Base-by-base conservation (phyloP, 306 rosid genomes). In the Dicorynia guianensis region DNA sequence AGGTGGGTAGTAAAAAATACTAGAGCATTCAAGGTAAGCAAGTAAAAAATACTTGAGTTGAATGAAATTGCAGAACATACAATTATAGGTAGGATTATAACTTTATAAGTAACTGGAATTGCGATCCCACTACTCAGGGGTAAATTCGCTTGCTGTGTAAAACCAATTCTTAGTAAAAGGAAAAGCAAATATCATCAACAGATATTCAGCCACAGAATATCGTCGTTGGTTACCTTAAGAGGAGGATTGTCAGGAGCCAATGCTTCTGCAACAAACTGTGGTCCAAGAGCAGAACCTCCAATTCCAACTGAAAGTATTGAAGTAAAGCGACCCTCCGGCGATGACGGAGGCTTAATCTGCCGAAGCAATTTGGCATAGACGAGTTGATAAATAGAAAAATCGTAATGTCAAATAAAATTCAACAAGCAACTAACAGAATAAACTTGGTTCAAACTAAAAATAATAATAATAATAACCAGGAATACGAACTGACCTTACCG, bases 221-320 rank as follows among this genome's bases (percentile, higher is more conserved):
- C 13, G 46, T 73, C 42, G 4, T 33, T 42, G 34, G 12, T 42
- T 84, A 95, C 99, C 97, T 95, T 95, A 11, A 95, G 92, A 52
- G 97, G 97, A 81, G 99, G 99, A 85, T 92, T 87, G 69, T 95
- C 97, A 19, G 99, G 99, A 62, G 99, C 97, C 86, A 95, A 86
- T 63, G 99, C 97, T 82, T 95, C 99, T 0, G 97, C 99, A 54
- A 95, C 99, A 86, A 95, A 95, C 88, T 95, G 97, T 7, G 99
- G 99, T 40, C 99, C 99, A 57, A 95, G 99, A 35, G 99, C 97
- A 25, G 99, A 95, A 61, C 99, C 99, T 59, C 99, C 99, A n/a
- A 95, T 95, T 12, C 99, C 99, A 10, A 95, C 89, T 0, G 97
- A 95, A 48, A 95, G 89, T 48, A 95, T 76, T 74, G 89, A 96